A percentile compares a stretch with the other conserved stretches of the same genome.
Evolutionary conservation across 805 yeast species (phyloP).

Genomic region (Candida adriatica): DNA sequence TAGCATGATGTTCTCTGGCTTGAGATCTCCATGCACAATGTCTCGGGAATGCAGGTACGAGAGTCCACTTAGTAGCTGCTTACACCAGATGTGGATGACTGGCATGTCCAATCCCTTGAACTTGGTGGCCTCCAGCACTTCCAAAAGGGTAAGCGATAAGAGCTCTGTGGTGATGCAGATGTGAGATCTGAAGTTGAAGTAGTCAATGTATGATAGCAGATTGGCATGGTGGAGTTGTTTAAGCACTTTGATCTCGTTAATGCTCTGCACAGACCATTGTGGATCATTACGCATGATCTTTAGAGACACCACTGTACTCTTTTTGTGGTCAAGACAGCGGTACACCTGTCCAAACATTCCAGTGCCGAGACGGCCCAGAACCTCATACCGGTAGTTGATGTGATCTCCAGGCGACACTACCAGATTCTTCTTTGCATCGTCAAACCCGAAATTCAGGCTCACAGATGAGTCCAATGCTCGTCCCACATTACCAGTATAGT

Average conservation of each 20-base stretch:
- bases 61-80: conserved; percentile 53
- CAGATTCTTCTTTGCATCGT: conserved; percentile 62
- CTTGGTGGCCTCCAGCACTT: conserved; percentile 42
- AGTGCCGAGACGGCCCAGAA: conserved; percentile 52
- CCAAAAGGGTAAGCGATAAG: conserved; percentile 59
- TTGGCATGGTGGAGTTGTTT: conserved; percentile 32
- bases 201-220: conserved; percentile 49
- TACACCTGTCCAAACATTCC: conserved; percentile 84
- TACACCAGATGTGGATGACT: conserved; percentile 38
- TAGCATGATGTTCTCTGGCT: conserved; percentile 78
- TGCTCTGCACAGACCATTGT: conserved; percentile 70
- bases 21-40: conserved; percentile 78
- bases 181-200: conserved; percentile 76
- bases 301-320: conserved; percentile 53
- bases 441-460: conserved; percentile 47
- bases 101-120: conserved; percentile 42
- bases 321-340: conserved; percentile 60
- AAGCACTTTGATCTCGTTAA: conserved; percentile 66
- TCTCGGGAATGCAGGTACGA: conserved; percentile 47
- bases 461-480: conserved; percentile 4
- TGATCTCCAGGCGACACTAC: conserved; percentile 55
- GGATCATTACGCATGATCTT: conserved; percentile 71
- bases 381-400: conserved; percentile 66
- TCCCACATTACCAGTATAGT: conserved; percentile 37
- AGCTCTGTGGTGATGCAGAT: conserved; percentile 76